Evolutionary conservation across 78 protist genomes (phyloP).

Genomic region (Salpingoeca rosetta): DNA sequence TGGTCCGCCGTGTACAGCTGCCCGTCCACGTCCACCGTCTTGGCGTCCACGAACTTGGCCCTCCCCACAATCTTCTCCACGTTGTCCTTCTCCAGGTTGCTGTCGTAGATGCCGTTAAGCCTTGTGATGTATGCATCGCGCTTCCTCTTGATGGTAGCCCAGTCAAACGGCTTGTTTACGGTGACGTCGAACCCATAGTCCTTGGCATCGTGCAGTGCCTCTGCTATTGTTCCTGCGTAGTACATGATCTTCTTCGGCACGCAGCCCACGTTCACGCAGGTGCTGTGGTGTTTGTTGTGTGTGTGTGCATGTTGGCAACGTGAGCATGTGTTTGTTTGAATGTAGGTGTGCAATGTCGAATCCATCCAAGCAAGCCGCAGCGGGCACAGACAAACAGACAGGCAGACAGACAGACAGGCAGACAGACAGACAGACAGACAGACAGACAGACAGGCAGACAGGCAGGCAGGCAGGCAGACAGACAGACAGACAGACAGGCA

Average conservation of each 20-base stretch:
- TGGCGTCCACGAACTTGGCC: conserved; percentile 51
- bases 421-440: no score
- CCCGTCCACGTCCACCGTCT: conserved; percentile 43
- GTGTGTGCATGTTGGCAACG: no score
- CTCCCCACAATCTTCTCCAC: conserved; percentile 36
- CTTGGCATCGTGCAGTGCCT: conserved; percentile 29
- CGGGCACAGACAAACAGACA: no score
- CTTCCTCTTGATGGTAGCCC: conserved; percentile 35
- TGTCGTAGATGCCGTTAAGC: conserved; percentile 64
- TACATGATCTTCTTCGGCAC: conserved; percentile 91
- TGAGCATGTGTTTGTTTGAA: no score
- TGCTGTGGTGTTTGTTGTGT: no score
- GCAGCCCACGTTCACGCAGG: conserved; percentile 92
- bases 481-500: no score
- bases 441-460: no score
- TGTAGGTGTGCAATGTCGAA: no score
- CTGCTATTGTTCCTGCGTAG: conserved; percentile 41
- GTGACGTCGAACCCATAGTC: conserved; percentile 50
- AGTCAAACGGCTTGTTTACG: conserved; percentile 3
- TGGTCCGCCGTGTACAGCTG: conserved; percentile 45
- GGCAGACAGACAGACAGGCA: no score
- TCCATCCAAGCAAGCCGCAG: no score
- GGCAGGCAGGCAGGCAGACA: no score
- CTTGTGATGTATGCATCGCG: conserved; percentile 67
- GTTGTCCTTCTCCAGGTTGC: conserved; percentile 24